Evolutionary conservation across 176 grass and related monocot genomes (phyloP).

Genomic region (sorghum (Sorghum bicolor)): Sorghum_bicolor_NCBIv3 NC_012872.2:70518001-70518500

Average conservation of each 20-base stretch:
- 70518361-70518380: neutral
- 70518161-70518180: neutral
- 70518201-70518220: slow-evolving; percentile 35
- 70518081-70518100: neutral
- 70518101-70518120: neutral
- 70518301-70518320: neutral
- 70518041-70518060: neutral
- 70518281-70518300: neutral
- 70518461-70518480: neutral
- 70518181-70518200: slow-evolving; percentile 4
- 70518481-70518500: neutral
- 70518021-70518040: neutral
- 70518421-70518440: neutral
- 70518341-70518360: neutral
- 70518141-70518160: slow-evolving; percentile 10
- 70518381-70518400: slow-evolving; percentile 7
- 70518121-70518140: neutral
- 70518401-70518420: neutral
- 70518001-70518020: neutral
- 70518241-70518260: neutral
- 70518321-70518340: neutral
- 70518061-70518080: slow-evolving; percentile 7
- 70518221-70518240: slow-evolving; percentile 31
- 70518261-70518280: slow-evolving; percentile 3
- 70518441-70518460: slow-evolving; percentile 1